Conservation (phyloP, 23 red algal species). For the Gracilariopsis chorda region DNA sequence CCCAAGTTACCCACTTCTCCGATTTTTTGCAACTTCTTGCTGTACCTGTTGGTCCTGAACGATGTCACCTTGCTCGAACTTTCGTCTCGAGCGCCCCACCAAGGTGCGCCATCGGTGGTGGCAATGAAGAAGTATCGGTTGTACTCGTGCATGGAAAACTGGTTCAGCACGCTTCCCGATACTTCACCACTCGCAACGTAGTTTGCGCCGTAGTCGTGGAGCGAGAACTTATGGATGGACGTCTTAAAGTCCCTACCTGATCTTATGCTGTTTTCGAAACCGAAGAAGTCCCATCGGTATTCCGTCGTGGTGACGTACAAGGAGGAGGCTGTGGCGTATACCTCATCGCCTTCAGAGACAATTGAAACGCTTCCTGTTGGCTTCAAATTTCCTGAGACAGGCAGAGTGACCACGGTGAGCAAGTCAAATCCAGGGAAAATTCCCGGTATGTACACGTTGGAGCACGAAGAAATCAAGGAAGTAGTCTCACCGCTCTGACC, state of each 20-base stretch:
- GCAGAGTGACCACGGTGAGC: slow-evolving; percentile 55
- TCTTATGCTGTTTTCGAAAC: neutral
- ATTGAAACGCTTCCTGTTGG: slow-evolving; percentile 32
- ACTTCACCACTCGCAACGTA: slow-evolving; percentile 60
- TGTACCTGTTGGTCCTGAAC: neutral
- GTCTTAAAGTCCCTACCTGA: slow-evolving; percentile 35
- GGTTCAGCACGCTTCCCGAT: slow-evolving; percentile 51
- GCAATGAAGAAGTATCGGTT: slow-evolving; percentile 52
- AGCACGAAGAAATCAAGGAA: slow-evolving; percentile 31
- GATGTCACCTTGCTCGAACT: slow-evolving; percentile 36
- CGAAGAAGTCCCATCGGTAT: slow-evolving; percentile 41
- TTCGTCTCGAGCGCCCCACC: slow-evolving; percentile 47
- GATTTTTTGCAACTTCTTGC: slow-evolving; percentile 25
- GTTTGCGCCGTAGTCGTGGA: slow-evolving; percentile 20
- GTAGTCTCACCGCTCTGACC: neutral
- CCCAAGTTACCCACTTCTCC: slow-evolving; percentile 63
- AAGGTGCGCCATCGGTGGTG: slow-evolving; percentile 56
- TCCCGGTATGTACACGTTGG: slow-evolving; percentile 19
- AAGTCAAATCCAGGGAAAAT: slow-evolving; percentile 37
- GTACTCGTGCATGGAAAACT: slow-evolving; percentile 75
- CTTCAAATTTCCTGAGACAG: slow-evolving; percentile 12
- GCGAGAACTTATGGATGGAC: slow-evolving; percentile 51
- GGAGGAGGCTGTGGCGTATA: slow-evolving; percentile 37
- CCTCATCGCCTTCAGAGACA: slow-evolving; percentile 26
- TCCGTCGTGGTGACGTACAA: slow-evolving; percentile 68